Evolutionary conservation across 179 eudicot genomes (phyloP), one percentile per base, ranked within the genome.

Genomic region (Spergularia azorica): DNA sequence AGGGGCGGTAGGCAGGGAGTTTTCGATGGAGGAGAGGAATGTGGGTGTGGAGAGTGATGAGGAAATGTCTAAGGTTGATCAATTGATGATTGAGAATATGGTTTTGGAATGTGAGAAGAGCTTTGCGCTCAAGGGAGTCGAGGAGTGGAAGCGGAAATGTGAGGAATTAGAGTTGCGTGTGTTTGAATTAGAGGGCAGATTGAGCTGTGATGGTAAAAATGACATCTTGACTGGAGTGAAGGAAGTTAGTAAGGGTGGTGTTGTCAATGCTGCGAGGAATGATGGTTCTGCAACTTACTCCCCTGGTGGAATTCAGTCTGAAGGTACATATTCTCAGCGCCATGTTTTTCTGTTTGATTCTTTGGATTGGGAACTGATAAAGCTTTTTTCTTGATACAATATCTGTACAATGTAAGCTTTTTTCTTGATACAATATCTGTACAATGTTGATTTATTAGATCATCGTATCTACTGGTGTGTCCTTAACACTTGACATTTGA

Each of bases 81-180:
- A 84, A 43, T 77, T 89, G 85, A 83, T 86, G 89, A 75, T 82
- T 72, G 94, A 82, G 82, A 91, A 85, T 79, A 83, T 75, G 43
- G 91, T 83, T 71, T 82, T 89, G 89, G 85, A 85, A 48, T 87
- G 84, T 80, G 93, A 90, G 81, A 93, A 85, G 82, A 74, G 46
- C n/a, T 41, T 20, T 48, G 89, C 88, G 41, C 79, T 89, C 73
- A 77, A 26, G 36, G 86, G 83, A 71, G 83, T 75, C 18, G 88
- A 81, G 59, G 64, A 32, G 54, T 88, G 86, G 91, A 87, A 89
- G 80, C 63, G 38, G 57, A 93, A 88, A 78, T 86, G 82, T 59
- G 50, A 62, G 80, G 87, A 87, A 5, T 64, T 93, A 73, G 89
- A 88, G 84, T 71, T 50, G 17, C 80, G 80, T 57, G 16, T 90